Evolutionary conservation across 352 stramenopile genomes (phyloP), one percentile per base, ranked within the genome.

Genomic region (Aphanomyces astaci): DNA sequence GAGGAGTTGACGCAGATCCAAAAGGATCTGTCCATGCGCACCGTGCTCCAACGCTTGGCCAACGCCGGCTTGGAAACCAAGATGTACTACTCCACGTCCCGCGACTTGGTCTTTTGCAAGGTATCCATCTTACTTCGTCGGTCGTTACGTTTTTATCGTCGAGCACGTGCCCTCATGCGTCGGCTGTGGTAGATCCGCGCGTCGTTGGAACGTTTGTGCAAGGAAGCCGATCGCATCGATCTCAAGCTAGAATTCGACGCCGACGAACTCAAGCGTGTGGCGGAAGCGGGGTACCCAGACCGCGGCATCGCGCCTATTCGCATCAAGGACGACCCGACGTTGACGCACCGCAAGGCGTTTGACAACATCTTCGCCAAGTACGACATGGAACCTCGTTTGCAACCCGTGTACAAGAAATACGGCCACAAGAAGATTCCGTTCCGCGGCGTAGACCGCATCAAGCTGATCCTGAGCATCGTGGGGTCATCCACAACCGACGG

Each of bases 301-400:
- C 60, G 86, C 52, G 76, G 79, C 64, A 89, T 91, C 49, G 79
- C 75, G 43, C 78, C 77, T n/a, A 88, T 91, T 64, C 36, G 64
- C 40, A 91, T 91, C 51, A 71, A 82, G 39, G 77, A 86, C 64
- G 66, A 79, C 4, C 66, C 77, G 49, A 52, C 64, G 0, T 73
- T 89, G 31, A 86, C 83, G 11, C 72, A 78, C 28, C 81, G 83
- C 53, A 82, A 84, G 22, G 77, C 81, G 45, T 91, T 75, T 68
- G 54, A 88, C 63, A 88, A 88, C 65, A 72, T 91, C 33, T 91
- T 91, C 48, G 83, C 78, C 62, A 90, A 90, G 73, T 91, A 84
- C 64, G 82, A 91, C 49, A 75, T 88, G 10, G 79, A 89, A 40
- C 70, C 69, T 10, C 77, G 83, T n/a, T 64, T 91, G 66, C 75